These are phyloP conservation scores for Saccharomyces hybrid DNA, from an alignment of 1,139 yeast species.

Conservation along the genomic window DNA sequence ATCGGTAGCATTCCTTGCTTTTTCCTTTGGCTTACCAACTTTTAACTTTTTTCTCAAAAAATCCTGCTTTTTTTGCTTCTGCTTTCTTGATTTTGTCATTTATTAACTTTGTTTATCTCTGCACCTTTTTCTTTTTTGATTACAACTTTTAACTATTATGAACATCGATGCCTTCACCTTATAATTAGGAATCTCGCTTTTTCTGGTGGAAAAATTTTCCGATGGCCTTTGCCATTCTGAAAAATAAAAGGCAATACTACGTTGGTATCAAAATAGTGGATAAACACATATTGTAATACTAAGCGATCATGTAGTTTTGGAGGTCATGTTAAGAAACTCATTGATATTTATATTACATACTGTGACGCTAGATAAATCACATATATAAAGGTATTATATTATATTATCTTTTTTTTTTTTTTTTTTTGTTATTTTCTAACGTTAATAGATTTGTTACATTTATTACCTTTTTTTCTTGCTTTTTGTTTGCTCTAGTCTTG, in stretches of 20 bases:
- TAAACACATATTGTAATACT: background rate
- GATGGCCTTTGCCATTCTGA: background rate
- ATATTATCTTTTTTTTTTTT: background rate
- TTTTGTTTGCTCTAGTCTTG: background rate
- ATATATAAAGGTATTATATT: background rate
- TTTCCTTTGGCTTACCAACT: conserved; percentile 77
- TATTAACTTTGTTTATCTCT: background rate
- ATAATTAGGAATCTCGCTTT: background rate
- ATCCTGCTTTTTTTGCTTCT: conserved; percentile 31
- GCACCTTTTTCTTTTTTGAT: background rate
- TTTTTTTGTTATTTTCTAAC: background rate
- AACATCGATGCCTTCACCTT: background rate
- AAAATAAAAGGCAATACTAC: background rate
- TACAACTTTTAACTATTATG: background rate
- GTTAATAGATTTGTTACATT: background rate
- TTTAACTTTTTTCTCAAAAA: conserved; percentile 64
- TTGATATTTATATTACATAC: background rate
- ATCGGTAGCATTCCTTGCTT: conserved; percentile 70
- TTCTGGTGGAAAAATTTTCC: background rate
- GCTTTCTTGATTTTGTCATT: conserved; percentile 31
- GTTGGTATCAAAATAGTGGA: background rate
- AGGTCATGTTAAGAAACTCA: background rate
- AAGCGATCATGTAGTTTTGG: background rate
- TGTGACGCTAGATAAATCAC: background rate
- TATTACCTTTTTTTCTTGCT: background rate